phyloP scores from a whole-genome alignment of 2,329 filamentous ascomycete genomes.

The Chaetomium strumarium region DNA sequence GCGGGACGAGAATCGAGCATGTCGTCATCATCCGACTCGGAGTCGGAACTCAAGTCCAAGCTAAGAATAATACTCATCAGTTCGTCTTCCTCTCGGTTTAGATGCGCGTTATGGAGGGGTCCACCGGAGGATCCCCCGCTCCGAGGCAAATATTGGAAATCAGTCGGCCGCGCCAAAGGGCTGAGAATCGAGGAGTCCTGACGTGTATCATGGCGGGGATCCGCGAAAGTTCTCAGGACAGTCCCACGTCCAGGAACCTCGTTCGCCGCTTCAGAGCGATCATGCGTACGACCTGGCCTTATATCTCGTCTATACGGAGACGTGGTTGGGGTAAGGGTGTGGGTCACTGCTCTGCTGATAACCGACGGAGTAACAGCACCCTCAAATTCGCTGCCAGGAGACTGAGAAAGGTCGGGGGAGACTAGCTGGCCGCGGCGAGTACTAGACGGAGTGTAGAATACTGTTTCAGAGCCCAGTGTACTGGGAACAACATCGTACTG shows the following conservation, averaged over 20 bases:
- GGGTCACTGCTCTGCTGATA: constrained; percentile 1
- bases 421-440: background rate
- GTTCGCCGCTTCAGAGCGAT: background rate
- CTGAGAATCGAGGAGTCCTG: constrained; percentile 11
- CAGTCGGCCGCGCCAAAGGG: background rate
- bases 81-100: background rate
- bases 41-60: constrained; percentile 4
- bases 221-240: background rate
- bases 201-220: background rate
- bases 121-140: background rate
- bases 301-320: background rate
- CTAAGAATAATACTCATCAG: background rate
- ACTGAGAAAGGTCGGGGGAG: background rate
- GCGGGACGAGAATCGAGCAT: background rate
- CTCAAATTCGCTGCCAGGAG: background rate
- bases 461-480: too few species aligned
- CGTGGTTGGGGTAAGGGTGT: constrained; percentile 5
- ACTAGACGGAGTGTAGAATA: too few species aligned
- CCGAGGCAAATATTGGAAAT: background rate
- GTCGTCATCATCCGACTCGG: constrained; percentile 7
- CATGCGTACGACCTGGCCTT: background rate
- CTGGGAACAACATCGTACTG: too few species aligned
- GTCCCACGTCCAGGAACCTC: too few species aligned
- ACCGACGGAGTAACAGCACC: background rate
- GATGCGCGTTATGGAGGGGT: background rate